Percentiles rank a stretch among this genome's conserved stretches.
Evolutionary conservation across 75 land plant species (phyloP).

Genomic region (Ceratopteris richardii): DNA sequence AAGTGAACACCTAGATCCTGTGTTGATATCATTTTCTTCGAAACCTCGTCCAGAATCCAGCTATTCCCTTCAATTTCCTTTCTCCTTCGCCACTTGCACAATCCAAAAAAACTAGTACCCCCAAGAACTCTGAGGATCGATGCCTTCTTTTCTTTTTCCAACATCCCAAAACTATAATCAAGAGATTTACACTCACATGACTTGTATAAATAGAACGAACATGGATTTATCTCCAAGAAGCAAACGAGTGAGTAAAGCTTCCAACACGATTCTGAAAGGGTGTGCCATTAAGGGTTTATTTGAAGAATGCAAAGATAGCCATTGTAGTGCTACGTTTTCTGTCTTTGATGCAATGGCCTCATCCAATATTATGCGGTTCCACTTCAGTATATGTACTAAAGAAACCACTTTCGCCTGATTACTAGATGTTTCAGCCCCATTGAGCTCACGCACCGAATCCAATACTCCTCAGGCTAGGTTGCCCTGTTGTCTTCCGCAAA

Average conservation of each 20-base stretch:
- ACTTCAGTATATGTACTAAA: slow-evolving; percentile 61
- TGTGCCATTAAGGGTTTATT: slow-evolving; percentile 92
- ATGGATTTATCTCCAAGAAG: slow-evolving; percentile 62
- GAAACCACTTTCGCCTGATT: slow-evolving; percentile 16
- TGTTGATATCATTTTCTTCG: too few species aligned
- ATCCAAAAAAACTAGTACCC: too few species aligned
- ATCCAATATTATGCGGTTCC: slow-evolving; percentile 81
- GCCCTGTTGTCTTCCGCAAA: too few species aligned
- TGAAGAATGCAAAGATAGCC: slow-evolving; percentile 68
- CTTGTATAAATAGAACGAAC: slow-evolving; percentile 70
- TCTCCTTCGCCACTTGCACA: too few species aligned
- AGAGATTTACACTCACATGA: slow-evolving; percentile 77
- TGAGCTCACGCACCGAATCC: slow-evolving; percentile 6
- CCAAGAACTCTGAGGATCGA: too few species aligned
- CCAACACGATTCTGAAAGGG: slow-evolving; percentile 95
- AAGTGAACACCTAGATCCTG: too few species aligned
- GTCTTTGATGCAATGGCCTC: slow-evolving; percentile 87
- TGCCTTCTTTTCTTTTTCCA: too few species aligned
- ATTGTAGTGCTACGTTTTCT: slow-evolving; percentile 64
- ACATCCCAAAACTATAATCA: too few species aligned
- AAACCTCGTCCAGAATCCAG: too few species aligned
- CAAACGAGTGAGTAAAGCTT: slow-evolving; percentile 80
- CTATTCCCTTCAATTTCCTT: too few species aligned
- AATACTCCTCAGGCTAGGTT: too few species aligned
- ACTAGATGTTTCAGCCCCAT: slow-evolving; percentile 3